Conservation (phyloP, 805 yeast species). For the Metschnikowia cerradonensis region DNA sequence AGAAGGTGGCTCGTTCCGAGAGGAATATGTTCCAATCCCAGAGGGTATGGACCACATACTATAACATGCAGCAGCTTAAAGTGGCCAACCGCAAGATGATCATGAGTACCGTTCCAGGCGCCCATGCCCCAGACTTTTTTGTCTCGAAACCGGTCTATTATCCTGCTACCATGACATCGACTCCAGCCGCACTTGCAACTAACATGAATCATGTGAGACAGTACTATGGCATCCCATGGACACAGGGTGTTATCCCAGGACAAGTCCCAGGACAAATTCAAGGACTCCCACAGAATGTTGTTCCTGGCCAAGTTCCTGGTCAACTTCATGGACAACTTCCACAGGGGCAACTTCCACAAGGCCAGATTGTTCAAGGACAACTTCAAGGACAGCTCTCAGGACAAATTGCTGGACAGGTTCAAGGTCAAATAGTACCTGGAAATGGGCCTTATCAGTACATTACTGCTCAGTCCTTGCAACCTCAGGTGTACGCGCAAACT, state of each 20-base stretch:
- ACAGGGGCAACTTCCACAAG: no score
- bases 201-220: neutral
- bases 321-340: neutral
- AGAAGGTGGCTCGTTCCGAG: conserved; percentile 5
- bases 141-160: neutral
- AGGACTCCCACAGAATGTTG: no score
- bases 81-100: neutral
- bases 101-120: conserved; percentile 1
- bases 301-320: neutral
- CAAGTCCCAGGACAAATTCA: neutral
- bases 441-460: neutral
- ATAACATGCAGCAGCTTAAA: neutral
- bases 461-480: neutral
- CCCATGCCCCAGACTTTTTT: conserved; percentile 1
- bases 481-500: neutral
- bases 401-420: neutral
- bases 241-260: neutral
- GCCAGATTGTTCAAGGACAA: no score
- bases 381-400: no score
- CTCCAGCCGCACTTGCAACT: neutral
- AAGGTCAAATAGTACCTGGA: neutral
- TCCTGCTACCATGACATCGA: neutral
- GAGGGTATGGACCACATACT: neutral
- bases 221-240: neutral
- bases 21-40: neutral